These are phyloP conservation scores for Diaporthe citrichinensis DNA, from an alignment of 2,329 filamentous ascomycete species.

Conservation along the genomic window DNA sequence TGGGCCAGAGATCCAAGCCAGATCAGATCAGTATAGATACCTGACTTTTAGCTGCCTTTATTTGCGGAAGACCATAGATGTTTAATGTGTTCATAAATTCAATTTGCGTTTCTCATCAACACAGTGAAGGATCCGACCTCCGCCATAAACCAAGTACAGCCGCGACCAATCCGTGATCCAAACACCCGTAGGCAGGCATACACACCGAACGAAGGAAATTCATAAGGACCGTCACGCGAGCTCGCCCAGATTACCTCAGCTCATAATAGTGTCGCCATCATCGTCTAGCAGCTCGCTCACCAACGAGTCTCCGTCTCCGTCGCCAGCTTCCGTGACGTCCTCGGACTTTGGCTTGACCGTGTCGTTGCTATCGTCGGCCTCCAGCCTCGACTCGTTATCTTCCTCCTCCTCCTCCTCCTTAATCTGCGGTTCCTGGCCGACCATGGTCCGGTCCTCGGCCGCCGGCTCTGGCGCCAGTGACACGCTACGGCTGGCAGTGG, in stretches of 20 bases:
- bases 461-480: conserved; percentile 55
- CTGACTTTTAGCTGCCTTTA: too few relatives aligned
- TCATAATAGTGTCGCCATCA: conserved; percentile 44
- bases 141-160: conserved; percentile 13
- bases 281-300: conserved; percentile 59
- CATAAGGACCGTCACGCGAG: conserved; percentile 33
- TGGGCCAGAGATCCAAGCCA: too few relatives aligned
- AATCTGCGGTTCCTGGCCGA: conserved; percentile 59
- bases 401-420: conserved; percentile 63
- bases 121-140: not conserved
- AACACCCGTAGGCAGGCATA: conserved; percentile 7
- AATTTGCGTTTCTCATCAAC: conserved; percentile 32
- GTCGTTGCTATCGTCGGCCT: conserved; percentile 47
- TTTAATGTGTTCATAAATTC: conserved; percentile 33
- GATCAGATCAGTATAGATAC: not conserved
- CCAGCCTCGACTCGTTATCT: conserved; percentile 42
- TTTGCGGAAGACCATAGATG: not conserved
- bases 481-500: conserved; percentile 59
- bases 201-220: not conserved
- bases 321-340: conserved; percentile 32
- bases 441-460: conserved; percentile 50
- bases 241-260: conserved; percentile 43
- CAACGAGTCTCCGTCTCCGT: conserved; percentile 51
- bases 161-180: conserved; percentile 6
- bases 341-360: conserved; percentile 46